These are phyloP conservation scores for Euphorbia celastroides DNA, from an alignment of 441 rosid species.

Conservation along the genomic window DNA sequence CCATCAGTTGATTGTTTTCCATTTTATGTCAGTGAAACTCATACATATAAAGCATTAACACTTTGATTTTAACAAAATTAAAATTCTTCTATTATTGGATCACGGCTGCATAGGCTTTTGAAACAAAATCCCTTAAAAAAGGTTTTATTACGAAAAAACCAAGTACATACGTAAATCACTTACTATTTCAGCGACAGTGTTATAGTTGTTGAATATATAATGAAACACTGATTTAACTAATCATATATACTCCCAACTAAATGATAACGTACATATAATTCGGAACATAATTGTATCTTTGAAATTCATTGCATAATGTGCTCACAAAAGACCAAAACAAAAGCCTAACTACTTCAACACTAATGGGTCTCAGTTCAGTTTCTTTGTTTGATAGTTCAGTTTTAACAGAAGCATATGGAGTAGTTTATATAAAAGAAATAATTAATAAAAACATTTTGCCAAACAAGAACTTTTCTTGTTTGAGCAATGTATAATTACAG, in stretches of 20 bases:
- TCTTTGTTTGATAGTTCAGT: conserved; percentile 22
- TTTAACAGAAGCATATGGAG: conserved; percentile 9
- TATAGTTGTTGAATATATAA: background rate
- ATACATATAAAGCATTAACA: no score
- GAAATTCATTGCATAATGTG: background rate
- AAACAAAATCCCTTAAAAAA: background rate
- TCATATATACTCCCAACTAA: background rate
- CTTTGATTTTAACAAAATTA: no score
- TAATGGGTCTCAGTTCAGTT: conserved; percentile 3
- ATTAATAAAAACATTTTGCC: background rate
- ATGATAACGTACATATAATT: background rate
- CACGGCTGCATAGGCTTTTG: background rate
- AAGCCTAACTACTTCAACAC: background rate
- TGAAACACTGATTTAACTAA: conserved; percentile 3
- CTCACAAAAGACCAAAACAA: conserved; percentile 3
- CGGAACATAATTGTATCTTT: background rate
- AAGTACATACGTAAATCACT: background rate
- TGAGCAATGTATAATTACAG: no score
- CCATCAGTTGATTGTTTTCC: no score
- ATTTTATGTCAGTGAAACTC: no score
- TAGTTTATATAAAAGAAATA: background rate
- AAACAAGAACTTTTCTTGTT: background rate
- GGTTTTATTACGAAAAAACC: background rate
- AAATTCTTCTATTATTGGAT: no score
- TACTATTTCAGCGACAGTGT: conserved; percentile 10